phyloP scores from a whole-genome alignment of 441 rosid genomes.

The Mallotus repandus region DNA sequence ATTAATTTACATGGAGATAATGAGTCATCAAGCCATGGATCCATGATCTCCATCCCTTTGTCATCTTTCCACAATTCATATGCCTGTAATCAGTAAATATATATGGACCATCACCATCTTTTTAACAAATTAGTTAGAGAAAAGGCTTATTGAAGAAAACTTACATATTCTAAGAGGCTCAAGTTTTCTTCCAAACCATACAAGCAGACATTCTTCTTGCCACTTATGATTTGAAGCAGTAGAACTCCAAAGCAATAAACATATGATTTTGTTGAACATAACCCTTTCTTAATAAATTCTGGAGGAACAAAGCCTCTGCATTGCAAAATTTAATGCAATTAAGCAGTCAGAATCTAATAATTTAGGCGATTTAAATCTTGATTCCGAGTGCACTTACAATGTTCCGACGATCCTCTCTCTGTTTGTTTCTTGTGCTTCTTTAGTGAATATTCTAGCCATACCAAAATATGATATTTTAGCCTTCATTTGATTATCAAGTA shows the following conservation, averaged over 20 bases:
- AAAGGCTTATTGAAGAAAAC: too few species aligned
- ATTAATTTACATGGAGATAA: too few species aligned
- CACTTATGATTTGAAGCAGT: slow-evolving; percentile 29
- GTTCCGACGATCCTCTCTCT: slow-evolving; percentile 33
- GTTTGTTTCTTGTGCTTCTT: slow-evolving; percentile 27
- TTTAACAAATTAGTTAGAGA: too few species aligned
- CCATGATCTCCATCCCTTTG: too few species aligned
- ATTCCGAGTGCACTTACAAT: slow-evolving; percentile 18
- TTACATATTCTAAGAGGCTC: too few species aligned
- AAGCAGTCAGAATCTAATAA: too few species aligned
- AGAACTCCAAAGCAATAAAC: slow-evolving; percentile 39
- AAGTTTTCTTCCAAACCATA: too few species aligned
- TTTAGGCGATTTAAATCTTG: neutral
- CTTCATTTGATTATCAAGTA: slow-evolving; percentile 20
- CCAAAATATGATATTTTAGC: slow-evolving; percentile 34
- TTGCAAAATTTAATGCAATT: neutral
- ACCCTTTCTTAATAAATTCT: slow-evolving; percentile 20
- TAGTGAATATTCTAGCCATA: slow-evolving; percentile 28
- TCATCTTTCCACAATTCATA: too few species aligned
- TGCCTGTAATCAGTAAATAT: too few species aligned
- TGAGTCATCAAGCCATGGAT: too few species aligned
- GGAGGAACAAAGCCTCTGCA: slow-evolving; percentile 25
- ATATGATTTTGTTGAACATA: slow-evolving; percentile 35
- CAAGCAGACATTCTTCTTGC: neutral
- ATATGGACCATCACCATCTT: too few species aligned